Evolutionary conservation across 2,329 filamentous ascomycete genomes (phyloP), one percentile per base, ranked within the genome.

Genomic region (Aurifilum marmelostoma): DNA sequence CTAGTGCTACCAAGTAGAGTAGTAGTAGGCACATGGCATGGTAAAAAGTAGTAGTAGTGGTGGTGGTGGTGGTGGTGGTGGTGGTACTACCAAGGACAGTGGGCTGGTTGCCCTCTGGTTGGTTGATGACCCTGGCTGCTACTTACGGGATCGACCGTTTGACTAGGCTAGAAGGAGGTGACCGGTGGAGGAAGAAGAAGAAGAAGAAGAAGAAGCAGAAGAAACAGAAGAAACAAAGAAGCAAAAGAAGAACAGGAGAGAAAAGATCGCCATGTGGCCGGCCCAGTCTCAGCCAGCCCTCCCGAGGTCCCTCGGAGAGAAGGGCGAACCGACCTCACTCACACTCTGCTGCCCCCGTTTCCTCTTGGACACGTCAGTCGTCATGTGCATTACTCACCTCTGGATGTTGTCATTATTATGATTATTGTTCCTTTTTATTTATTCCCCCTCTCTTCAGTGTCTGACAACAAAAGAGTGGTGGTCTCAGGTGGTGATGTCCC

Each of bases 111-210:
- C n/a, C n/a, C 6, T 6, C 12, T 39, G n/a, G n/a, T 14, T 54
- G n/a, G n/a, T 27, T 27, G 50, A 8, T 14, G 0, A 2, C 27
- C 11, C 21, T 7, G 21, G 16, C 3, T 27, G 32, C 63, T 37
- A n/a, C n/a, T n/a, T n/a, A 18, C 47, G 29, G 47, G n/a, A 54
- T 41, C 50, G 47, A 37, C 47, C 32, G 63, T 27, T n/a, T 41
- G n/a, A 24, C 50, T 54, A 54, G 34, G 50, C 32, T 43, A 4
- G 50, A 56, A 65, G 1, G 29, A 34, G 63, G 34, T 32, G 63
- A n/a, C 63, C 63, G 63, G 63, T 65, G 62, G 21, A 41, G 34
- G 27, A 32, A 63, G 24, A 27, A 54, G 50, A 14, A 54, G 3
- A 7, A 52, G 6, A 52, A 52, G n/a, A 54, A 27, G 9, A 32